A percentile compares a stretch with the other conserved stretches of the same genome.
These are phyloP conservation scores for Canna indica DNA, from an alignment of 176 grass and related monocot species.

Conservation along the genomic window DNA sequence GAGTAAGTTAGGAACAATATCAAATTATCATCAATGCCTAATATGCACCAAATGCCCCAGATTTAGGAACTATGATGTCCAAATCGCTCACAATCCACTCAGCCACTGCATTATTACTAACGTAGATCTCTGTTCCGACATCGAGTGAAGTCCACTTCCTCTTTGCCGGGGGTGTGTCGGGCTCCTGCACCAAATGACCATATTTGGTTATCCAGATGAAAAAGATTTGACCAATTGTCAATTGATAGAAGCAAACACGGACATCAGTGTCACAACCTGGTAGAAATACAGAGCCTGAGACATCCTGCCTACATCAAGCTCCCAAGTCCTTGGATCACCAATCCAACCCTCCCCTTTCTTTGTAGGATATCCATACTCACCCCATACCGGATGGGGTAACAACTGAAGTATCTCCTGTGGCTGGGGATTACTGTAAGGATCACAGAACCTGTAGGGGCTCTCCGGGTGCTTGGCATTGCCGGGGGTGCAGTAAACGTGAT, in stretches of 20 bases:
- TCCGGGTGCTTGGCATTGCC: slow-evolving; percentile 64
- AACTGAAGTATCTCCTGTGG: slow-evolving; percentile 90
- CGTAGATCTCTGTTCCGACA: slow-evolving; percentile 79
- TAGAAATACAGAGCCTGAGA: slow-evolving; percentile 78
- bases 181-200: slow-evolving; percentile 28
- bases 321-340: slow-evolving; percentile 61
- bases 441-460: slow-evolving; percentile 69
- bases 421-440: slow-evolving; percentile 92
- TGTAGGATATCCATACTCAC: slow-evolving; percentile 65
- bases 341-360: slow-evolving; percentile 65
- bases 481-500: slow-evolving; percentile 85
- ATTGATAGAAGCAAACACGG: neutral
- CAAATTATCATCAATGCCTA: neutral
- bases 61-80: slow-evolving; percentile 58
- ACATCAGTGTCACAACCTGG: slow-evolving; percentile 28
- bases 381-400: slow-evolving; percentile 71
- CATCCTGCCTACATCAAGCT: slow-evolving; percentile 69
- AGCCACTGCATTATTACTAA: slow-evolving; percentile 31
- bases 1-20: too few species aligned
- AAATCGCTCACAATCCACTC: slow-evolving; percentile 78
- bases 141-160: slow-evolving; percentile 74
- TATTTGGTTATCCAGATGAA: neutral
- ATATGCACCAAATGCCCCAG: neutral
- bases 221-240: neutral
- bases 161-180: slow-evolving; percentile 37